These are phyloP conservation scores for Cladosporium halotolerans DNA, from an alignment of 2,329 filamentous ascomycete species.

Conservation along the genomic window DNA sequence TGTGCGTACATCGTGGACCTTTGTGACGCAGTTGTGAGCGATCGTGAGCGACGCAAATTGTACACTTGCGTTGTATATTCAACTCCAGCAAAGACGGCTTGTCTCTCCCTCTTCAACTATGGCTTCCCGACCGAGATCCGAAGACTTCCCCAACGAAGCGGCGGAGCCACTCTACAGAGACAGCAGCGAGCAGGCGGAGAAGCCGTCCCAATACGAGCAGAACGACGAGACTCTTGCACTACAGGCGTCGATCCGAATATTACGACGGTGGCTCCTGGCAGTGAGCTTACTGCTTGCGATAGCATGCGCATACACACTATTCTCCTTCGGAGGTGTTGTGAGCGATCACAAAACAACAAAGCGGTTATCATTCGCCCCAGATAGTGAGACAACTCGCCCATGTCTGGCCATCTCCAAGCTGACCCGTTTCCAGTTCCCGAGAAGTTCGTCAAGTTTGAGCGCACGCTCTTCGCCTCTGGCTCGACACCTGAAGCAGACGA, in stretches of 20 bases:
- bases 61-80: too few relatives aligned
- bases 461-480: conserved; percentile 20
- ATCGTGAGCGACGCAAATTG: too few relatives aligned
- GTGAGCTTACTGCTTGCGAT: conserved; percentile 3
- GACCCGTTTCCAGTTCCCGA: conserved; percentile 13
- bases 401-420: background rate
- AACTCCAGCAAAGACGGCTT: too few relatives aligned
- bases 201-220: background rate
- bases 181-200: conserved; percentile 5
- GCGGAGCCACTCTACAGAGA: conserved; percentile 7
- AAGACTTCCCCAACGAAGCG: background rate
- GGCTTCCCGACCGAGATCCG: background rate
- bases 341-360: background rate
- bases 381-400: background rate
- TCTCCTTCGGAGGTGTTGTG: conserved; percentile 3
- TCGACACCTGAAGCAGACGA: conserved; percentile 21
- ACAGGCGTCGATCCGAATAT: conserved; percentile 1
- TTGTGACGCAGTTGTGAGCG: too few relatives aligned
- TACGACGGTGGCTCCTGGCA: conserved; percentile 6
- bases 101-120: background rate
- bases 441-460: conserved; percentile 21
- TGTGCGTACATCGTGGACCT: too few relatives aligned
- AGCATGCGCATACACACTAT: background rate
- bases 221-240: background rate
- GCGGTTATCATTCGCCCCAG: background rate